These are phyloP conservation scores for Monosporozyma aerobia DNA, from an alignment of 805 yeast genomes.

Conservation along the genomic window DNA sequence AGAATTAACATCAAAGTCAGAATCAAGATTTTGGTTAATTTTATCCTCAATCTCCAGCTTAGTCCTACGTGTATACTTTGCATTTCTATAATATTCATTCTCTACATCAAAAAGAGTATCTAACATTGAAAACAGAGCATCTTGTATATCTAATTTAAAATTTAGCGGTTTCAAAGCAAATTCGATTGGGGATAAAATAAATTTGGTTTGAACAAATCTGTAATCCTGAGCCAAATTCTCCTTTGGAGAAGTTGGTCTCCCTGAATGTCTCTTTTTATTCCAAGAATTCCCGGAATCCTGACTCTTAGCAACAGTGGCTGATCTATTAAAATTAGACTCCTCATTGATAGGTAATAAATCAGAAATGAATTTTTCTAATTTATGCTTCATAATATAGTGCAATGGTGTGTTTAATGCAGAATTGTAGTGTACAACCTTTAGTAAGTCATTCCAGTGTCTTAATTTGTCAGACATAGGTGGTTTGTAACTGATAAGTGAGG, in stretches of 20 bases:
- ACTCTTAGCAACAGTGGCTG: constrained; percentile 12
- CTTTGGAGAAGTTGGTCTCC: constrained; percentile 8
- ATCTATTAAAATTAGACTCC: constrained; percentile 25
- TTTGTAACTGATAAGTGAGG: constrained; percentile 25
- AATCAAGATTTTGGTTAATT: constrained; percentile 13
- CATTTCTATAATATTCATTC: constrained; percentile 15
- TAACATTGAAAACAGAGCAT: constrained; percentile 10
- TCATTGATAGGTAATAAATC: constrained; percentile 22
- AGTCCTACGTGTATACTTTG: constrained; percentile 7
- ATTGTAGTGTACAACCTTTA: constrained; percentile 14
- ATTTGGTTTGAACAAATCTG: constrained; percentile 12
- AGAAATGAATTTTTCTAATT: constrained; percentile 19
- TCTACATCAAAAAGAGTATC: constrained; percentile 19
- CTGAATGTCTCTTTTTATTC: constrained; percentile 7
- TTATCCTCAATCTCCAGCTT: constrained; percentile 8
- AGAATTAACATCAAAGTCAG: constrained; percentile 8
- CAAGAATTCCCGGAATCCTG: constrained; percentile 16
- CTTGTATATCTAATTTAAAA: constrained; percentile 13
- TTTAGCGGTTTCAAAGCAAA: constrained; percentile 12
- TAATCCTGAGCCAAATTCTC: constrained; percentile 18
- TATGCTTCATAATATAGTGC: constrained; percentile 19
- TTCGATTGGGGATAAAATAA: constrained; percentile 17
- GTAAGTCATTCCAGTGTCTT: constrained; percentile 25
- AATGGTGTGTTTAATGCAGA: constrained; percentile 18
- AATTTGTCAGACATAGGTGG: constrained; percentile 23